These are phyloP conservation scores for Thielaviopsis populi DNA, from an alignment of 2,329 filamentous ascomycete species.

Conservation along the genomic window DNA sequence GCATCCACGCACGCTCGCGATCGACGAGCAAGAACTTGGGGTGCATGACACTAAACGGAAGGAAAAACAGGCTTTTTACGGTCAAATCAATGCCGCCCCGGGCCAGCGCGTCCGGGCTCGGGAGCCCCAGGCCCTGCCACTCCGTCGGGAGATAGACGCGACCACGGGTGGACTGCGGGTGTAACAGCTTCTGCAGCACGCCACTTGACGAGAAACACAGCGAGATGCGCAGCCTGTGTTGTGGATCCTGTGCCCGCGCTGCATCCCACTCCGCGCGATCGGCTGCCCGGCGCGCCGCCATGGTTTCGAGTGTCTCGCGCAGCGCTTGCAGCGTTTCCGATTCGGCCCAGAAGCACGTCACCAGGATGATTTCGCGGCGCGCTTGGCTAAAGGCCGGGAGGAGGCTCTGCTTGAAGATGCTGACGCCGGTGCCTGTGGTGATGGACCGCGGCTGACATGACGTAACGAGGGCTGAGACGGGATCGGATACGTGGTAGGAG, in stretches of 20 bases:
- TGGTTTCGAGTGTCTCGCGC: constrained; percentile 38
- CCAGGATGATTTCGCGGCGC: constrained; percentile 51
- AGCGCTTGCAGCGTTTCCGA: constrained; percentile 47
- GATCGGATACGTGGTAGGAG: constrained; percentile 31
- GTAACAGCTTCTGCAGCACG: constrained; percentile 58
- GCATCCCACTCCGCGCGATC: constrained; percentile 17
- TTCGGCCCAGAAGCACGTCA: constrained; percentile 69
- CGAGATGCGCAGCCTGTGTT: constrained; percentile 38
- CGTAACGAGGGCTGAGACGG: constrained; percentile 32
- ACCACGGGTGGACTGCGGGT: constrained; percentile 48
- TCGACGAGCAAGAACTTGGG: constrained; percentile 71
- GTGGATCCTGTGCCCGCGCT: background rate
- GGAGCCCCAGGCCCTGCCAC: constrained; percentile 54
- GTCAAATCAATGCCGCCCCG: constrained; percentile 48
- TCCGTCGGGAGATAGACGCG: constrained; percentile 42
- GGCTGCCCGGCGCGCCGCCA: constrained; percentile 36
- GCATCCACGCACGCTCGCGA: constrained; percentile 48
- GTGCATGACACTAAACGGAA: constrained; percentile 76
- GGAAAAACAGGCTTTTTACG: constrained; percentile 65
- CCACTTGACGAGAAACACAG: constrained; percentile 66
- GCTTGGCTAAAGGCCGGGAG: constrained; percentile 47
- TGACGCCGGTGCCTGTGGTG: constrained; percentile 41
- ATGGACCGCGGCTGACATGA: constrained; percentile 34
- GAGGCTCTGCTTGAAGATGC: constrained; percentile 39
- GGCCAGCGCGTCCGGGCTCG: constrained; percentile 34